Evolutionary conservation across 2,329 filamentous ascomycete genomes (phyloP).

Genomic region (Dothistroma pini): DNA sequence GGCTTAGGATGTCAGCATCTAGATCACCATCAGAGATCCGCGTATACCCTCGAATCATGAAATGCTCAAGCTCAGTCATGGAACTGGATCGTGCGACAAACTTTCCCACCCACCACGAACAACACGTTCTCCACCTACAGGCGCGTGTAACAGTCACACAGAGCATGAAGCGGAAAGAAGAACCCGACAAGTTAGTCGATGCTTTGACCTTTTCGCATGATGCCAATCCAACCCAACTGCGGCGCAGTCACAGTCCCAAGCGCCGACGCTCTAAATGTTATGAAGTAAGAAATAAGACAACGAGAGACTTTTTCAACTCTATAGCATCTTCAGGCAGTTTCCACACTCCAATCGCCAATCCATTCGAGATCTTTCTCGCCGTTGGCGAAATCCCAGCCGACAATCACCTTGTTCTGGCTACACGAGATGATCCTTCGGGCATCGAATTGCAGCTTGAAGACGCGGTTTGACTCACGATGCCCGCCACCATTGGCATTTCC

Average conservation of each 20-base stretch:
- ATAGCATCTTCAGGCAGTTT: conserved; percentile 25
- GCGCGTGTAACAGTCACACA: background rate
- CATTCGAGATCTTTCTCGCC: conserved; percentile 62
- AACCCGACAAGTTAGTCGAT: background rate
- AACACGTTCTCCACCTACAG: too few relatives aligned
- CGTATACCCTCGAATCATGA: too few relatives aligned
- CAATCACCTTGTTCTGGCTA: conserved; percentile 84
- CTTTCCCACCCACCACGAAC: too few relatives aligned
- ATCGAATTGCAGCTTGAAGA: conserved; percentile 98
- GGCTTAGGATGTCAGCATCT: too few relatives aligned
- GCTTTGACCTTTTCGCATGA: too few relatives aligned
- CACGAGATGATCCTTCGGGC: conserved; percentile 90
- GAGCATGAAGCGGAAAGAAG: background rate
- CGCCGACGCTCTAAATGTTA: background rate
- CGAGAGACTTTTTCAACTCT: too few relatives aligned
- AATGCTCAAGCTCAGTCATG: too few relatives aligned
- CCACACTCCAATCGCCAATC: conserved; percentile 33
- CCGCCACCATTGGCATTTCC: conserved; percentile 25
- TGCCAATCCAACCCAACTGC: background rate
- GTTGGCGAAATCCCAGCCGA: conserved; percentile 97
- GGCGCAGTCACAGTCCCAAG: background rate
- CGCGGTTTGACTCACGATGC: conserved; percentile 52
- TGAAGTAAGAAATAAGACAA: too few relatives aligned
- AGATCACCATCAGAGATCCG: too few relatives aligned
- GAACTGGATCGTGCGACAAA: too few relatives aligned